These are phyloP conservation scores for Trichoderma cornu-damae DNA, from an alignment of 2,329 filamentous ascomycete genomes.

Conservation along the genomic window DNA sequence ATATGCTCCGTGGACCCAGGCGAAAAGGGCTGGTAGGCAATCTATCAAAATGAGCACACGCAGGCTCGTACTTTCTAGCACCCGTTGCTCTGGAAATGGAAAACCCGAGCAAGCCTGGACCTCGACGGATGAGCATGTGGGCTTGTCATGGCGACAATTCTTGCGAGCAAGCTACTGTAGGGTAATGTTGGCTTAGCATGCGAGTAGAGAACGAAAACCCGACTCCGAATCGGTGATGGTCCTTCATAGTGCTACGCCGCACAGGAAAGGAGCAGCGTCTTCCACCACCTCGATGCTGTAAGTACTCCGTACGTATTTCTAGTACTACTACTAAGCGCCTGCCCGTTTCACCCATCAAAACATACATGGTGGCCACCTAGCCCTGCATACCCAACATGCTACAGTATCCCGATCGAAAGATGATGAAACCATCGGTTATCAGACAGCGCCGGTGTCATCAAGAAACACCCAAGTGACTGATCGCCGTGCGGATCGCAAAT, in stretches of 20 bases:
- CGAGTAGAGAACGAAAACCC: not conserved
- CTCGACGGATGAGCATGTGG: not conserved
- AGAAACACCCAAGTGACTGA: not conserved
- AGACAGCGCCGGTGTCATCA: slow-evolving; percentile 11
- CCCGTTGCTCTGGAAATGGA: not conserved
- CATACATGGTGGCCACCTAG: not conserved
- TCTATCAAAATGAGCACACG: slow-evolving; percentile 9
- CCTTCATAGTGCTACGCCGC: too few species aligned
- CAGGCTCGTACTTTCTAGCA: slow-evolving; percentile 2
- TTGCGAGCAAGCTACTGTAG: not conserved
- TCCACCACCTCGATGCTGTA: too few species aligned
- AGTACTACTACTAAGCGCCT: not conserved
- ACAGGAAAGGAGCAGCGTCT: too few species aligned
- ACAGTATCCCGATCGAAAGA: not conserved
- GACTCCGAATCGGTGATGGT: not conserved
- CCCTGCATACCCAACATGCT: not conserved
- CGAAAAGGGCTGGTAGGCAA: slow-evolving; percentile 14
- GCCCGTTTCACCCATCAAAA: slow-evolving; percentile 5
- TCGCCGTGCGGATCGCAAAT: slow-evolving; percentile 18
- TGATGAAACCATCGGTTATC: slow-evolving; percentile 15
- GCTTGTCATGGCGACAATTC: not conserved
- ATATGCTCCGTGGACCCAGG: slow-evolving; percentile 10
- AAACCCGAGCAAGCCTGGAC: not conserved
- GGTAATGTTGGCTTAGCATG: not conserved
- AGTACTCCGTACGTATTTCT: too few species aligned